Evolutionary conservation across 2,329 filamentous ascomycete species (phyloP), one percentile per base, ranked within the genome.

Genomic region (Penicillium sp.): DNA sequence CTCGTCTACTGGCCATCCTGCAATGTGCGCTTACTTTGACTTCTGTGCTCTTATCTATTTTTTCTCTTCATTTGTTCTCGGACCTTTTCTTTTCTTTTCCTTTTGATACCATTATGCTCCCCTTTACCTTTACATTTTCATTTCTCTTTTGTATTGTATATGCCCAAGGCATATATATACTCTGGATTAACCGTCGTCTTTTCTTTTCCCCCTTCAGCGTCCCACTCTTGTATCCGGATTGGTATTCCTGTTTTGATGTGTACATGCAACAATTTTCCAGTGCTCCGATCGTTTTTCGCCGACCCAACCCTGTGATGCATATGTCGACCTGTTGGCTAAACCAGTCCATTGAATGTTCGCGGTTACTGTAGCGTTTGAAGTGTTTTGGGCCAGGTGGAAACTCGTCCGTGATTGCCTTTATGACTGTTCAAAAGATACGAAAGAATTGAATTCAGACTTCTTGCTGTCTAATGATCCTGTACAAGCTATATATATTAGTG

Each of bases 21-120:
- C 23, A 45, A 28, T 33, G 23, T 12, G n/a, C n/a, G 35, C 23
- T 18, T 23, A n/a, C 24, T 14, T 43, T 9, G 12, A 12, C 40
- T 8, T 47, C 20, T 47, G 7, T 47, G 16, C 3, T 47, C 23
- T 16, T 16, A 16, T 14, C 24, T 45, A 5, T 46, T 18, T 20
- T 16, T 18, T 16, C 14, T 47, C 38, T 38, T 43, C 24, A 38
- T 26, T 35, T 21, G 21, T 21, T n/a, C 35, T 43, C 33, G 28
- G 28, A 21, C 26, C 7, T 20, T 45, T 49, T 33, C 11, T 11
- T 33, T 30, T 30, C 38, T 43, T 45, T 46, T 35, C 11, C 6
- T 50, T 52, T 57, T 53, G 56, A 54, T 58, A 54, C 56, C 56
- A 54, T 57, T 40, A 49, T 54, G 45, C 47, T 42, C 33, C 43